Conservation (phyloP, 306 rosid species). For the Elaeagnus macrophylla region DNA sequence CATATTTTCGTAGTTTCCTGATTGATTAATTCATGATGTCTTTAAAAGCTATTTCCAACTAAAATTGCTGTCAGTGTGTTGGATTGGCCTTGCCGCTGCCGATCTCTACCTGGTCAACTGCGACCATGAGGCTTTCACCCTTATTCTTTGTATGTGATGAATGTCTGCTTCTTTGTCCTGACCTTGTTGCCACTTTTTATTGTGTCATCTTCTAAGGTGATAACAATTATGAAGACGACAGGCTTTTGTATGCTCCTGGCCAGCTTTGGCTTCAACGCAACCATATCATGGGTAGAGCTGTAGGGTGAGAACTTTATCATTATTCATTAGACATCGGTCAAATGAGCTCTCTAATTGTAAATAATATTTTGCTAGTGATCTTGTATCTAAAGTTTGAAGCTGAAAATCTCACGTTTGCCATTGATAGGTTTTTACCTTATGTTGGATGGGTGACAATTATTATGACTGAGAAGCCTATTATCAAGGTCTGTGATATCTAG, state of each 20-base stretch:
- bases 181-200: neutral
- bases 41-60: no score
- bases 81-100: no score
- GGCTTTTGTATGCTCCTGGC: constrained; percentile 41
- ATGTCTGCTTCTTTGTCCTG: neutral
- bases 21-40: no score
- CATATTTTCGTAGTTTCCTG: neutral
- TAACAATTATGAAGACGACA: constrained; percentile 47
- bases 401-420: neutral
- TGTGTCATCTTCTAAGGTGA: constrained; percentile 46
- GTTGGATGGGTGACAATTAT: constrained; percentile 62
- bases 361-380: no score
- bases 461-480: constrained; percentile 55
- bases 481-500: constrained; percentile 49
- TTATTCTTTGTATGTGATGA: neutral
- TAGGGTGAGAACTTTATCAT: no score
- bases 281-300: constrained; percentile 69
- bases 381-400: no score
- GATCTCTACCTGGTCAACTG: no score
- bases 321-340: no score
- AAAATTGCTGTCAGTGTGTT: no score
- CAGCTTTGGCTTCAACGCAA: constrained; percentile 60
- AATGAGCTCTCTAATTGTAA: no score
- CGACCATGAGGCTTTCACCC: no score
- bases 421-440: constrained; percentile 60